These are phyloP conservation scores for Trichoderma sp. DNA, from an alignment of 2,329 filamentous ascomycete species.

Conservation along the genomic window DNA sequence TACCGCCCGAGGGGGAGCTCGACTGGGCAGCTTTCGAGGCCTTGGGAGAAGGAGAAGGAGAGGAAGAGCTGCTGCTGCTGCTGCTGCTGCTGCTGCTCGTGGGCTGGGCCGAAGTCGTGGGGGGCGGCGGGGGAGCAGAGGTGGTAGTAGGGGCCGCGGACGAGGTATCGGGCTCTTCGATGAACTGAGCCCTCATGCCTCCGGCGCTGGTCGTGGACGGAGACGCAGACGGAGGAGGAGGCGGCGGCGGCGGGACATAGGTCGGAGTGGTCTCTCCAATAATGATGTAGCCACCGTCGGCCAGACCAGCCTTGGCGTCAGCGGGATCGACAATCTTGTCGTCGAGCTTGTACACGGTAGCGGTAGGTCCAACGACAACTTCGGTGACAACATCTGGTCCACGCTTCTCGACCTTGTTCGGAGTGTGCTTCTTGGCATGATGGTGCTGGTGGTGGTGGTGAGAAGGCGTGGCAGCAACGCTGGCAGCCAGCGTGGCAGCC, in stretches of 20 bases:
- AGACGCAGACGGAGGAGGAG: conserved; percentile 31
- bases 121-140: conserved; percentile 21
- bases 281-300: conserved; percentile 66
- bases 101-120: conserved; percentile 21
- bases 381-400: conserved; percentile 46
- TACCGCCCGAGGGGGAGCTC: conserved; percentile 23
- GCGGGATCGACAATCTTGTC: conserved; percentile 57
- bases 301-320: conserved; percentile 69
- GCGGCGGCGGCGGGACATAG: conserved; percentile 44
- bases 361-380: conserved; percentile 57
- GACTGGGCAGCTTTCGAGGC: not conserved
- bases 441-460: conserved; percentile 56
- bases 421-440: conserved; percentile 52
- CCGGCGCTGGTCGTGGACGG: conserved; percentile 27
- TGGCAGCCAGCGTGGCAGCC: conserved; percentile 49
- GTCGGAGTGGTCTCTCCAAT: conserved; percentile 57
- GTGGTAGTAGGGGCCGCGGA: conserved; percentile 29
- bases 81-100: too few relatives aligned
- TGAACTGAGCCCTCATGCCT: conserved; percentile 46
- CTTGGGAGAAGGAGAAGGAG: conserved; percentile 25
- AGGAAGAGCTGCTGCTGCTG: too few relatives aligned
- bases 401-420: conserved; percentile 46
- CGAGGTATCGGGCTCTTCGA: conserved; percentile 35
- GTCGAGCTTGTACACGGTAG: conserved; percentile 69
- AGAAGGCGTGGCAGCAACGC: conserved; percentile 57